Evolutionary conservation across 2,329 filamentous ascomycete genomes (phyloP), one percentile per base, ranked within the genome.

Genomic region (Seiridium unicorne): DNA sequence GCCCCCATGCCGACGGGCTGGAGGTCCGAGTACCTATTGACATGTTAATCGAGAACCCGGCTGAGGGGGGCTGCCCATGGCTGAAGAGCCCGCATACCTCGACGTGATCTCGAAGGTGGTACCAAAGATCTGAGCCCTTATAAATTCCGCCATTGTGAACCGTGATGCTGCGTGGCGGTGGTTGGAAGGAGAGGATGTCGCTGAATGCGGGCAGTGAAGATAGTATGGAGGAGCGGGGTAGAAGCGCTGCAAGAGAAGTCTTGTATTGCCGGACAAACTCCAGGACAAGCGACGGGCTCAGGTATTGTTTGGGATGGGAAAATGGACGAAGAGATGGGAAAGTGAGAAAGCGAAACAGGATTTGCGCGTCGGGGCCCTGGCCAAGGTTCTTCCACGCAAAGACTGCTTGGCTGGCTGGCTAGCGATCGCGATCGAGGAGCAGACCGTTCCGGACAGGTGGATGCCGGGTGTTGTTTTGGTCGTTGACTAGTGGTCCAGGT

Each of bases 51-150:
- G 63, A 61, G 60, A 40, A 51, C 35, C 8, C 32, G 11, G 11
- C 4, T 36, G n/a, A 40, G 31, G 34, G n/a, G n/a, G 8, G 32
- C 6, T 10, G 34, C n/a, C 42, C 26, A 11, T 18, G 18, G 18
- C 26, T 38, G 35, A 18, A 10, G 34, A 13, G 4, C 40, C 44
- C 53, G 62, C 69, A 61, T 87, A 97, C 93, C 95, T 91, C 79
- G 93, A 97, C 70, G 95, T 99, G 80, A 98, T 98, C 87, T 99
- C 95, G 76, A 99, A 99, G 70, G 95, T 98, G 64, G 95, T 99
- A 76, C 95, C 95, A 75, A 99, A 99, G 78, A 99, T 98, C 85
- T 98, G 94, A 75, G 94, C 93, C 80, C 95, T 91, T 74, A 99
- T 92, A 79, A 99, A 99, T 85, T 99, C 95, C 77, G 95, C 95